A percentile compares a stretch with the other conserved stretches of the same genome.
These are phyloP conservation scores for Penicillium cinerascens DNA, from an alignment of 495 filamentous ascomycete genomes.

Conservation along the genomic window DNA sequence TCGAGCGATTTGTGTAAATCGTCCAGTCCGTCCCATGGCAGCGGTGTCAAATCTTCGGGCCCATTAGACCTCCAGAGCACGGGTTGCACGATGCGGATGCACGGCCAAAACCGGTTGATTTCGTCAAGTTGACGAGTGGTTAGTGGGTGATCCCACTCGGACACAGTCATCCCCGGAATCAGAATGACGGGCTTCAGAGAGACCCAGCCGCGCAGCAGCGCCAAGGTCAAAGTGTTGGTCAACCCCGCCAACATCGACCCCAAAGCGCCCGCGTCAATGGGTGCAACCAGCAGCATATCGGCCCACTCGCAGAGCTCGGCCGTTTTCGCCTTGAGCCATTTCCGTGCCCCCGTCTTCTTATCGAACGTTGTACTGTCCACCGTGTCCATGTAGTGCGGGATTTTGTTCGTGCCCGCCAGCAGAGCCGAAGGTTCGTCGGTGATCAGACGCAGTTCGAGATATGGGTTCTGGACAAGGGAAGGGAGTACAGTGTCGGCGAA, in stretches of 20 bases:
- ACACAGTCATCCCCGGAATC: constrained; percentile 75
- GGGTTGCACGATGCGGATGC: constrained; percentile 69
- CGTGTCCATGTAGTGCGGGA: constrained; percentile 47
- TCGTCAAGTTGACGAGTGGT: constrained; percentile 79
- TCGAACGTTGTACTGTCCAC: constrained; percentile 46
- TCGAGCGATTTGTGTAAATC: constrained; percentile 63
- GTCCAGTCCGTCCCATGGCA: constrained; percentile 65
- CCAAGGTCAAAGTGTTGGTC: constrained; percentile 67
- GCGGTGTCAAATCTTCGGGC: constrained; percentile 41
- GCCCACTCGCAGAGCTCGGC: constrained; percentile 80
- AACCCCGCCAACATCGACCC: constrained; percentile 81
- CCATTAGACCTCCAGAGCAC: constrained; percentile 69
- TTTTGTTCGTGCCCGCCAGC: constrained; percentile 41
- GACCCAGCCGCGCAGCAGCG: constrained; percentile 77
- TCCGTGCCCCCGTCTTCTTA: constrained; percentile 43
- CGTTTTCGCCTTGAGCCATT: constrained; percentile 53
- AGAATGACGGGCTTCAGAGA: constrained; percentile 77
- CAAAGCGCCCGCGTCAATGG: constrained; percentile 76
- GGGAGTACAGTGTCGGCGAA: constrained; percentile 43
- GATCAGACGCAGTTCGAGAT: constrained; percentile 45
- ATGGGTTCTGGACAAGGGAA: constrained; percentile 36
- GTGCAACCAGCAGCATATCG: constrained; percentile 76
- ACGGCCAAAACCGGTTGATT: constrained; percentile 74
- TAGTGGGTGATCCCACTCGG: constrained; percentile 84
- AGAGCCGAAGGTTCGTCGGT: constrained; percentile 46